A percentile compares a stretch with the other conserved stretches of the same genome.
phyloP scores from a whole-genome alignment of 1,284 basidiomycete genomes.

The Leccinum pachyderme region DNA sequence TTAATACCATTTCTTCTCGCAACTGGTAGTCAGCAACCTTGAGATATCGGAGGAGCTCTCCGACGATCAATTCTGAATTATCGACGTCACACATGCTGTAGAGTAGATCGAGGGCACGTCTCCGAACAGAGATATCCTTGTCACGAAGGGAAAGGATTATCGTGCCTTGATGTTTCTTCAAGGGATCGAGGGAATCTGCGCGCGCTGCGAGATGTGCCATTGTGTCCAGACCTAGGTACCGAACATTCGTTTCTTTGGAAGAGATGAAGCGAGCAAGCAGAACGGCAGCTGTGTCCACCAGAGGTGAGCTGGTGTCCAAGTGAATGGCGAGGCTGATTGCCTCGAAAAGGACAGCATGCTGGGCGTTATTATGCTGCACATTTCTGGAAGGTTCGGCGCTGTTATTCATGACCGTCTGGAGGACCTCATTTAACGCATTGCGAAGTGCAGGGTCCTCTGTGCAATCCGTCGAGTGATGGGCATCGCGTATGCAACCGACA shows the following conservation, averaged over 20 bases:
- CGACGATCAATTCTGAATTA: slow-evolving; percentile 94
- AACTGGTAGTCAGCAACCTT: slow-evolving; percentile 94
- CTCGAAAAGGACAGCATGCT: slow-evolving; percentile 97
- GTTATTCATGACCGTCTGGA: slow-evolving; percentile 91
- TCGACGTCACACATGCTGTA: slow-evolving; percentile 99
- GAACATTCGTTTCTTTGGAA: slow-evolving; percentile 97
- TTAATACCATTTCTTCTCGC: slow-evolving; percentile 97
- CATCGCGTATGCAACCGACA: slow-evolving; percentile 5
- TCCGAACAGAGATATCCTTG: slow-evolving; percentile 95
- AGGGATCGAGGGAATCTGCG: slow-evolving; percentile 84
- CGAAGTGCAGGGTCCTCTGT: slow-evolving; percentile 83
- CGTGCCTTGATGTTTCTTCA: slow-evolving; percentile 95
- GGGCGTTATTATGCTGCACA: slow-evolving; percentile 98
- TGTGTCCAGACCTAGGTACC: slow-evolving; percentile 96
- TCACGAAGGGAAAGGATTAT: slow-evolving; percentile 94
- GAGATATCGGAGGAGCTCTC: slow-evolving; percentile 90
- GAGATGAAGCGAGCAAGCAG: slow-evolving; percentile 94
- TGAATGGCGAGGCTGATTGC: slow-evolving; percentile 98
- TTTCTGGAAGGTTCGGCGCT: slow-evolving; percentile 92
- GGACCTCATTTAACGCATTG: slow-evolving; percentile 76
- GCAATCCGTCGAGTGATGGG: slow-evolving; percentile 7
- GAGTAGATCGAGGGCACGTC: slow-evolving; percentile 91
- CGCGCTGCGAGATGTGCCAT: slow-evolving; percentile 98
- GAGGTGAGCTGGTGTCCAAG: slow-evolving; percentile 86
- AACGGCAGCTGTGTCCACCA: slow-evolving; percentile 89